Evolutionary conservation across 73 alveolate species (phyloP).

Genomic region (Stentor roeselii): DNA sequence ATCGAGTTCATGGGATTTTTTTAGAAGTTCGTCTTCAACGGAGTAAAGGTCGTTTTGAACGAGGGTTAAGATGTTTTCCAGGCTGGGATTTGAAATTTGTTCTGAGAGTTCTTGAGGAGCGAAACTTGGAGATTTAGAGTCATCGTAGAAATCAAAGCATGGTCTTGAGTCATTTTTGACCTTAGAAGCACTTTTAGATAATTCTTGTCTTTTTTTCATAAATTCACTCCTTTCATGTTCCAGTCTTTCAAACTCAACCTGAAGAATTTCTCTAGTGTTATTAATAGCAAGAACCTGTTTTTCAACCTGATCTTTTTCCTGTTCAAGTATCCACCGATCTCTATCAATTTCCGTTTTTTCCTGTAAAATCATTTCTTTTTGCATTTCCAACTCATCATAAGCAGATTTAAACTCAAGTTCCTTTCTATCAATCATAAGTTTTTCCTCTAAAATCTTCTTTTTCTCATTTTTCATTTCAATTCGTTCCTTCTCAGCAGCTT

Average conservation of each 20-base stretch:
- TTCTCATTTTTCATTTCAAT: background rate
- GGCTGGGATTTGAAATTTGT: too few species aligned
- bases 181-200: background rate
- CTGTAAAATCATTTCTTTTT: background rate
- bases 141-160: background rate
- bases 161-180: background rate
- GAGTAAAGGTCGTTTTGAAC: background rate
- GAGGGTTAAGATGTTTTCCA: too few species aligned
- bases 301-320: background rate
- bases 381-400: background rate
- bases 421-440: background rate
- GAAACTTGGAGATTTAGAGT: too few species aligned
- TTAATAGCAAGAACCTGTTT: too few species aligned
- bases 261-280: too few species aligned
- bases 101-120: too few species aligned
- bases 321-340: background rate
- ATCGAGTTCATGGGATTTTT: background rate
- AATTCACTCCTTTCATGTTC: background rate
- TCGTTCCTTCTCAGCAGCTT: background rate
- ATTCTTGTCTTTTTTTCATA: background rate
- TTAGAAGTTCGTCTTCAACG: background rate
- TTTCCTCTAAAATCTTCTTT: background rate
- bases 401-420: background rate
- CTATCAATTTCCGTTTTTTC: slow-evolving; percentile 2
- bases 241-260: too few species aligned